phyloP scores from a whole-genome alignment of 2,329 filamentous ascomycete genomes.

The Talaromyces marneffei region DNA sequence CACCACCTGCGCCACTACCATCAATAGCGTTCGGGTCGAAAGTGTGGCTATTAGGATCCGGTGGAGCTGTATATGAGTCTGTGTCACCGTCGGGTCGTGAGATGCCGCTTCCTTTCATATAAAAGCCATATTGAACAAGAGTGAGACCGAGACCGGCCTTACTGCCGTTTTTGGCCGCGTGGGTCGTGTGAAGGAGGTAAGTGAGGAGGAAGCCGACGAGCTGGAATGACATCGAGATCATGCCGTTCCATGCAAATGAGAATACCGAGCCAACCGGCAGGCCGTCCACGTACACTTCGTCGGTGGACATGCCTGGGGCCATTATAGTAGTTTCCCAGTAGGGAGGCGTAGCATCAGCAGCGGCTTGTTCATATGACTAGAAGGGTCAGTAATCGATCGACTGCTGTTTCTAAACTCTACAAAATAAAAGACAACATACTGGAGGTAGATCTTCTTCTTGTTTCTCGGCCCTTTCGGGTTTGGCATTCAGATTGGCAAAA shows the following conservation, averaged over 20 bases:
- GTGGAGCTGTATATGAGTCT: slow-evolving; percentile 55
- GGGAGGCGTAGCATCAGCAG: slow-evolving; percentile 88
- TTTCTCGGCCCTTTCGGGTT: slow-evolving; percentile 74
- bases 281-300: slow-evolving; percentile 96
- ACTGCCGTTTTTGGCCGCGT: slow-evolving; percentile 96
- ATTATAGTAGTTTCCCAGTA: slow-evolving; percentile 99
- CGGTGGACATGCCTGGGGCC: slow-evolving; percentile 80
- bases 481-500: slow-evolving; percentile 89
- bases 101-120: slow-evolving; percentile 66
- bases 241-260: slow-evolving; percentile 70
- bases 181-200: slow-evolving; percentile 94
- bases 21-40: slow-evolving; percentile 70
- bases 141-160: slow-evolving; percentile 91
- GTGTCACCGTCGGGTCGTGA: slow-evolving; percentile 33
- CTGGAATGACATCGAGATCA: slow-evolving; percentile 97
- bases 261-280: slow-evolving; percentile 85
- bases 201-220: slow-evolving; percentile 96
- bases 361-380: slow-evolving; percentile 95
- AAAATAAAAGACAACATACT: slow-evolving; percentile 52
- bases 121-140: slow-evolving; percentile 93
- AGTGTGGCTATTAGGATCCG: slow-evolving; percentile 83
- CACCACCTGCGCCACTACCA: slow-evolving; percentile 31
- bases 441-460: slow-evolving; percentile 81
- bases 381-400: slow-evolving; percentile 30
- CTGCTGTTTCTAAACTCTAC: too few relatives aligned